Base-by-base conservation (phyloP, 2,329 filamentous ascomycete genomes). In the Penicillium frequentans region DNA sequence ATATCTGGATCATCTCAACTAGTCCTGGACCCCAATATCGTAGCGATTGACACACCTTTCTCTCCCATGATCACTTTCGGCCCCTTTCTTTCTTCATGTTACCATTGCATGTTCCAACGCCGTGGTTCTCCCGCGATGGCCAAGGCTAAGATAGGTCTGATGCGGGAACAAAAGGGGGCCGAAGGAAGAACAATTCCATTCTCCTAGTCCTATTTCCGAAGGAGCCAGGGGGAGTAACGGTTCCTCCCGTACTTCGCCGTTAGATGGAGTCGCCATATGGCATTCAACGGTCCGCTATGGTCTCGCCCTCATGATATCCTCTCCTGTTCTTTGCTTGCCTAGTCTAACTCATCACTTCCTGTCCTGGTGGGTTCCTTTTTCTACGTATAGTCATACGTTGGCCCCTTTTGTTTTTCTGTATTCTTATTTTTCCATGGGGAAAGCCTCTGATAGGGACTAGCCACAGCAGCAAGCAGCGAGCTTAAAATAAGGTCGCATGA, bases 231-330 rank as follows among this genome's bases (percentile, higher is more conserved):
- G 53, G 43, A 13, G 11, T 3, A 31, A 50, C 60, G 60, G 63
- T 56, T 63, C 61, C 52, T 64, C 63, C 63, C 63, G 61, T 59
- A 23, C 35, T 29, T 49, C 49, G 50, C 60, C 62, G 58, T 65
- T 60, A 57, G 53, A 64, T 59, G 60, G 61, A 52, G 55, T 49
- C 53, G 47, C 57, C 56, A 61, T 61, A 61, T 61, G 58, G 53
- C 51, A 42, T 35, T 37, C 21, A 58, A 59, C 60, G 61, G 56
- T 58, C 62, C 57, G 61, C 61, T 49, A 46, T 56, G 55, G 44
- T 59, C 55, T 58, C 55, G 49, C 39, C 43, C 44, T 44, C 37
- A 44, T 24, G 33, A 57, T 49, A 39, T 39, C n/a, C 35, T 7
- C 6, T 11, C 31, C 48, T 23, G 19, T 19, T 16, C 46, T 35